Base-by-base conservation (phyloP, 768 basidiomycete genomes). In the Boletus fagicola region DNA sequence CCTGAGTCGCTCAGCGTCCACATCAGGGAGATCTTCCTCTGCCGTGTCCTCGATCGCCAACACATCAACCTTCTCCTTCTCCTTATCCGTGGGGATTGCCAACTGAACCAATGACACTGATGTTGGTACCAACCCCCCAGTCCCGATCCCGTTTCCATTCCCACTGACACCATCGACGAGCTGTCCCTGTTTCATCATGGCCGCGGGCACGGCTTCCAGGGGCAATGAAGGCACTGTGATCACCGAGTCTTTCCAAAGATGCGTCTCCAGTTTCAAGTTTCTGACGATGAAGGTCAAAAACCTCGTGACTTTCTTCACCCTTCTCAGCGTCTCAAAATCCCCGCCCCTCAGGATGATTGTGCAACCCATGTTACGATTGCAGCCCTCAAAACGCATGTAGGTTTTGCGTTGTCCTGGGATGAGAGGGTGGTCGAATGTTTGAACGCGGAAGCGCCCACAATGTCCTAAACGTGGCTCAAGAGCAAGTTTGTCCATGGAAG, bases 341-440 rank as follows among this genome's bases (percentile, higher is more conserved):
- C 84, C 94, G 11, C 97, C 97, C 43, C 97, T 83, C 46, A 99
- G 72, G 39, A 98, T 80, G 62, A 99, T 88, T 2, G 97, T 98
- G 62, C 94, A 98, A 0, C 95, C 95, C 82, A 92, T 89, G 60
- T 97, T 92, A 49, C 83, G 83, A 67, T 83, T 89, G 66, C 95
- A 97, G 2, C 96, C 96, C 73, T 99, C 97, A 66, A 99, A 98
- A 1, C 97, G 88, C 93, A 99, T 94, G 68, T 93, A 90, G 0
- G 96, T 93, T 77, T 99, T 99, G 54, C 97, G 81, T 18, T 82
- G 83, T 20, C 94, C 94, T n/a, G 95, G 94, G 42, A 98, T 99
- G 40, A 95, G 78, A 13, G 84, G 81, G 72, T 99, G 95, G 61
- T 98, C 96, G 69, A 90, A 98, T 0, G 97, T 97, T 72, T 97